These are phyloP conservation scores for Xylariaceae sp. DNA, from an alignment of 2,329 filamentous ascomycete species.

Conservation along the genomic window DNA sequence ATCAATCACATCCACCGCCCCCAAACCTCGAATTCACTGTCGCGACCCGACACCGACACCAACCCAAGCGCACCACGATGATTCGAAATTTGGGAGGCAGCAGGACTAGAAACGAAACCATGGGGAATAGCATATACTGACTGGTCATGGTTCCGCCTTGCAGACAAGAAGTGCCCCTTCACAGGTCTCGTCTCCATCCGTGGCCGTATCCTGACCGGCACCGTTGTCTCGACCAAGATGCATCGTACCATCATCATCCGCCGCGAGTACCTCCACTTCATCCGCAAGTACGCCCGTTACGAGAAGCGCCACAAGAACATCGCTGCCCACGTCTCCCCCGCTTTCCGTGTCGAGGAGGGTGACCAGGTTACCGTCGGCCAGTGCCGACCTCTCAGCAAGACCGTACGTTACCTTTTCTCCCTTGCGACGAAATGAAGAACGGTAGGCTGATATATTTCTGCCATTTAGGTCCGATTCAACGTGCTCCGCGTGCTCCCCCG, in stretches of 20 bases:
- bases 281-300: conserved; percentile 99
- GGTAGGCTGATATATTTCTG: conserved; percentile 11
- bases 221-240: conserved; percentile 99
- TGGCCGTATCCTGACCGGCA: conserved; percentile 99
- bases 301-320: conserved; percentile 99
- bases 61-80: not conserved
- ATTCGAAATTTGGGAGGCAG: too few species aligned
- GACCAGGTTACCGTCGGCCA: conserved; percentile 99
- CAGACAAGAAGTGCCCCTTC: conserved; percentile 99
- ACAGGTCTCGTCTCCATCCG: conserved; percentile 98
- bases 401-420: conserved; percentile 62
- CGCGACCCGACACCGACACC: not conserved
- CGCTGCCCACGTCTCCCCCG: conserved; percentile 95
- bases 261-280: conserved; percentile 99
- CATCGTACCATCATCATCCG: conserved; percentile 99
- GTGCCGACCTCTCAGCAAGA: conserved; percentile 99
- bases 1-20: conserved; percentile 1
- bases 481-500: conserved; percentile 97
- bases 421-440: not conserved
- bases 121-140: too few species aligned
- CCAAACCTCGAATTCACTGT: not conserved
- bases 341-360: conserved; percentile 99
- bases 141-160: conserved; percentile 17
- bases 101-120: too few species aligned
- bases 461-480: conserved; percentile 89